These are phyloP conservation scores for Marasmius sp. DNA, from an alignment of 1,284 basidiomycete species.

Conservation along the genomic window DNA sequence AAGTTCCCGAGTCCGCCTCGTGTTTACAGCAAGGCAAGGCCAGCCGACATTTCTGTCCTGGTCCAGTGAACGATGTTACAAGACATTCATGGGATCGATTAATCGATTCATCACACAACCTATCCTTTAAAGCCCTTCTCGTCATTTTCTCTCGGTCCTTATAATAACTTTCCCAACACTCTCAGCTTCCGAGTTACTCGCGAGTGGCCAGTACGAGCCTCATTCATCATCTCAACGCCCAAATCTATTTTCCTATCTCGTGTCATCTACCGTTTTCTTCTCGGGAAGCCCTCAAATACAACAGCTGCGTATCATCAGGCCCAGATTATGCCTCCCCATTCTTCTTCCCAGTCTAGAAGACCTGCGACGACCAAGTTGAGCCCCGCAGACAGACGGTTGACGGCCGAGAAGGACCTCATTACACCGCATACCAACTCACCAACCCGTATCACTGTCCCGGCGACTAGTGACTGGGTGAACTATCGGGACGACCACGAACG, in stretches of 20 bases:
- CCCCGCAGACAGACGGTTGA: neutral
- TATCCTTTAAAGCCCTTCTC: constrained; percentile 1
- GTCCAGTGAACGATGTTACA: neutral
- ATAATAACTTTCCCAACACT: neutral
- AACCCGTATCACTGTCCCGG: constrained; percentile 17
- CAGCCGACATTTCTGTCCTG: neutral
- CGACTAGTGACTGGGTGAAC: constrained; percentile 9
- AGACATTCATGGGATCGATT: neutral
- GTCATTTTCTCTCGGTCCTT: neutral
- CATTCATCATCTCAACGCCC: neutral
- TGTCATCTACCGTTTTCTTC: constrained; percentile 4
- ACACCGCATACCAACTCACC: constrained; percentile 10
- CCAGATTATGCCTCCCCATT: neutral
- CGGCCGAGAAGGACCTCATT: constrained; percentile 5
- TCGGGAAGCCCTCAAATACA: constrained; percentile 1
- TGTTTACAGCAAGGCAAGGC: constrained; percentile 12
- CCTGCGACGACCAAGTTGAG: constrained; percentile 6
- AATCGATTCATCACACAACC: neutral
- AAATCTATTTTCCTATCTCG: constrained; percentile 10
- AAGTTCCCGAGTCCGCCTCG: constrained; percentile 7
- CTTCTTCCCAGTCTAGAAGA: neutral
- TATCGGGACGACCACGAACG: constrained; percentile 4
- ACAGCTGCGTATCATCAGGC: constrained; percentile 1
- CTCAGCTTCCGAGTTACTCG: constrained; percentile 4
- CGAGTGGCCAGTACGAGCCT: constrained; percentile 8